These are phyloP conservation scores for Venustampulla echinocandica DNA, from an alignment of 495 filamentous ascomycete genomes.

Conservation along the genomic window DNA sequence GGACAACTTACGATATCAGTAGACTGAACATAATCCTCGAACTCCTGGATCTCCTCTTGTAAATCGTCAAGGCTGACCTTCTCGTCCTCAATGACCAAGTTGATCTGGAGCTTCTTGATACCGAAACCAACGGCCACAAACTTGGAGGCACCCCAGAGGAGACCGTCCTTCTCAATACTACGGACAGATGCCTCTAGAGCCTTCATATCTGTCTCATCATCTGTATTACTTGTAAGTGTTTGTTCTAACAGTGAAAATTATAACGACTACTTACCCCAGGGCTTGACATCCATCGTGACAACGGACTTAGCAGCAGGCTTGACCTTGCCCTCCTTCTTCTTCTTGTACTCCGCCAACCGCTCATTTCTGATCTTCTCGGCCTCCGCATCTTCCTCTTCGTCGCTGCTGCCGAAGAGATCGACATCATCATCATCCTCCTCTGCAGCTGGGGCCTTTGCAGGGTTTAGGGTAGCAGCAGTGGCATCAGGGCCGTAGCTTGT, in stretches of 20 bases:
- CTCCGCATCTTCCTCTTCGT: slow-evolving; percentile 89
- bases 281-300: slow-evolving; percentile 94
- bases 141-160: slow-evolving; percentile 92
- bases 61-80: slow-evolving; percentile 86
- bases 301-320: slow-evolving; percentile 92
- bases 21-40: slow-evolving; percentile 97
- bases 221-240: slow-evolving; percentile 24
- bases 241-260: background rate
- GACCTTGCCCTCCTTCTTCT: slow-evolving; percentile 89
- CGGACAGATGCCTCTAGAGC: slow-evolving; percentile 76
- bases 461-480: slow-evolving; percentile 64
- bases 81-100: slow-evolving; percentile 92
- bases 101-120: slow-evolving; percentile 99
- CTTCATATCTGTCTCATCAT: slow-evolving; percentile 88
- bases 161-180: slow-evolving; percentile 82
- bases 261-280: slow-evolving; percentile 73
- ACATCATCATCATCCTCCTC: slow-evolving; percentile 68
- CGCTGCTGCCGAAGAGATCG: slow-evolving; percentile 81
- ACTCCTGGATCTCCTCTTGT: slow-evolving; percentile 66
- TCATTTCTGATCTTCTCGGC: slow-evolving; percentile 74
- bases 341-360: slow-evolving; percentile 85
- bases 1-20: slow-evolving; percentile 77
- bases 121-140: slow-evolving; percentile 86
- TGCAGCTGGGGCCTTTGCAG: slow-evolving; percentile 70
- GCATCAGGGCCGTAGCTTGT: slow-evolving; percentile 87